These are phyloP conservation scores for Vairimorpha necatrix DNA, from an alignment of 371 early-diverging fungal species.

Conservation along the genomic window DNA sequence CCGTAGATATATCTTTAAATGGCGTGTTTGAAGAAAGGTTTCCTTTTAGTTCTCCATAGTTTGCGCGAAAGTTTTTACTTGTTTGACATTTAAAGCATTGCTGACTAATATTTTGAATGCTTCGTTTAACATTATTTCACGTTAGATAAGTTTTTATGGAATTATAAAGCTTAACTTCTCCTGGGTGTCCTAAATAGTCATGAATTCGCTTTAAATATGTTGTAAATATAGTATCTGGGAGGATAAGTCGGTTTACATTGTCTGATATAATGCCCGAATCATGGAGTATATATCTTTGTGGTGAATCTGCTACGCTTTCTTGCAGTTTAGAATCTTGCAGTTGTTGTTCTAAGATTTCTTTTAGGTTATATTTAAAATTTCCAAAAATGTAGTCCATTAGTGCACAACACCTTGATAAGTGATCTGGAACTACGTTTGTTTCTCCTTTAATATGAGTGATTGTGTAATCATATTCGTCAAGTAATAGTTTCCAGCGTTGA, in stretches of 20 bases:
- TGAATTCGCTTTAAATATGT: background rate
- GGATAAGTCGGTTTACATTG: background rate
- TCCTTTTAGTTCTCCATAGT: background rate
- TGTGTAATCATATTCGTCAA: background rate
- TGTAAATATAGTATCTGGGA: background rate
- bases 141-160: background rate
- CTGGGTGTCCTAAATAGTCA: background rate
- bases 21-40: background rate
- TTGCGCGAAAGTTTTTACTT: background rate
- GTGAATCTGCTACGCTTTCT: background rate
- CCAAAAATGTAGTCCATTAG: background rate
- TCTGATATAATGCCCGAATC: background rate
- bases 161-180: background rate
- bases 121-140: background rate
- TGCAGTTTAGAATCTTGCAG: background rate
- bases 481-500: background rate
- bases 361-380: background rate
- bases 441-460: background rate
- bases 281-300: background rate
- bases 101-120: background rate
- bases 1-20: background rate
- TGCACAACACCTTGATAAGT: background rate
- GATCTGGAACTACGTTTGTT: background rate
- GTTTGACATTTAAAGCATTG: background rate
- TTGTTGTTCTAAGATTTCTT: background rate